These are phyloP conservation scores for Microcyclosporella mali DNA, from an alignment of 2,329 filamentous ascomycete genomes.

Conservation along the genomic window DNA sequence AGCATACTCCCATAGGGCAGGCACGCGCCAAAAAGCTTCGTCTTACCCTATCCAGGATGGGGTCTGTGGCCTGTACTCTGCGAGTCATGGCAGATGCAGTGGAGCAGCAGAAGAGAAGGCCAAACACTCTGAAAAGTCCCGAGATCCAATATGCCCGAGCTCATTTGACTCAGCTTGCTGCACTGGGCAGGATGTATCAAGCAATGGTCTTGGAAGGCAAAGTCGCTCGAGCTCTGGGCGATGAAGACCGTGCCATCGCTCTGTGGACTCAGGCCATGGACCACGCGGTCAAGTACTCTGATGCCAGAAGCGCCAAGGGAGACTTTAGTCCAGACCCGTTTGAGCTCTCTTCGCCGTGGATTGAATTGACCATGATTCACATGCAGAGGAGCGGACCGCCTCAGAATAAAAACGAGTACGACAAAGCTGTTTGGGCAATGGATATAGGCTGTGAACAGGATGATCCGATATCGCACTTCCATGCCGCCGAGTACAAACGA, in stretches of 20 bases:
- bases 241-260: constrained; percentile 23
- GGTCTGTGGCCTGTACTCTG: constrained; percentile 22
- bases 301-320: background rate
- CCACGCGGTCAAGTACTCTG: constrained; percentile 14
- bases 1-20: too few relatives aligned
- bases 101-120: constrained; percentile 10
- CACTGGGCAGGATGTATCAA: constrained; percentile 16
- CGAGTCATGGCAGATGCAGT: constrained; percentile 21
- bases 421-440: constrained; percentile 29
- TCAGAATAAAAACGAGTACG: constrained; percentile 10
- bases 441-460: constrained; percentile 35
- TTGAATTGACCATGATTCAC: constrained; percentile 25
- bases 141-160: constrained; percentile 15
- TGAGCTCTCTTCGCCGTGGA: constrained; percentile 29
- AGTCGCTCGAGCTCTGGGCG: constrained; percentile 18
- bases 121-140: constrained; percentile 10
- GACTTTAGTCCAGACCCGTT: constrained; percentile 3
- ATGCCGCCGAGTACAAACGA: constrained; percentile 27
- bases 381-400: constrained; percentile 4
- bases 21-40: constrained; percentile 22
- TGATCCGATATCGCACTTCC: constrained; percentile 40
- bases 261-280: constrained; percentile 25
- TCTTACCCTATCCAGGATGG: constrained; percentile 18
- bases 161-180: constrained; percentile 20
- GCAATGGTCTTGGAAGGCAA: constrained; percentile 29